Percentiles rank a stretch among this genome's conserved stretches.
These are phyloP conservation scores for Sporothrix variecibatus DNA, from an alignment of 2,329 filamentous ascomycete genomes.

Conservation along the genomic window DNA sequence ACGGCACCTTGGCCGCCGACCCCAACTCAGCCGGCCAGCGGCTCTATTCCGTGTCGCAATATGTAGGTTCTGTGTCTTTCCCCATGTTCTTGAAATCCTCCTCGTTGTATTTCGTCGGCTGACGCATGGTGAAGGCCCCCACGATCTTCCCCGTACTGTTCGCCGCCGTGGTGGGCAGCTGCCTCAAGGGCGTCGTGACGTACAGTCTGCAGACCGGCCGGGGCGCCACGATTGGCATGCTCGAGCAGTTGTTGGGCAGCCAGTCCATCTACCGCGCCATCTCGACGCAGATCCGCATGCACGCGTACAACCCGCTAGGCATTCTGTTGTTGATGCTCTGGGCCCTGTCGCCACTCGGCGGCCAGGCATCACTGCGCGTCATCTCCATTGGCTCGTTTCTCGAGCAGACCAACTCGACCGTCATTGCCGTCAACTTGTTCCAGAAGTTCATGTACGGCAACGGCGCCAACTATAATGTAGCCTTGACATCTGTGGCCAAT, in stretches of 20 bases:
- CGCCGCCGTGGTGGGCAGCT: constrained; percentile 35
- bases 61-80: constrained; percentile 34
- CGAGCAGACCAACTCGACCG: neutral
- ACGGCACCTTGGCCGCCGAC: neutral
- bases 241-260: constrained; percentile 39
- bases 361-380: constrained; percentile 36
- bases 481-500: neutral
- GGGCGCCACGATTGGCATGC: constrained; percentile 33
- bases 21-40: neutral
- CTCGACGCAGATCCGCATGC: constrained; percentile 34
- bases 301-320: constrained; percentile 35
- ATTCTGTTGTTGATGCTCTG: constrained; percentile 35
- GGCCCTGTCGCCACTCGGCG: constrained; percentile 38
- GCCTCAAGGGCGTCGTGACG: constrained; percentile 33
- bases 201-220: constrained; percentile 35
- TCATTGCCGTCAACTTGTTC: constrained; percentile 13
- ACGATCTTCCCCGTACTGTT: constrained; percentile 39
- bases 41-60: constrained; percentile 20
- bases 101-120: too few relatives aligned
- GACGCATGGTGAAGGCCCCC: too few relatives aligned
- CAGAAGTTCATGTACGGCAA: constrained; percentile 12
- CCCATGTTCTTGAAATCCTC: neutral
- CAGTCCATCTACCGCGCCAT: constrained; percentile 37
- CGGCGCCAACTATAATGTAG: neutral
- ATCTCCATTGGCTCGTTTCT: constrained; percentile 36